Conservation (phyloP, 2,329 filamentous ascomycete species). For the Metarhizium rileyi region DNA sequence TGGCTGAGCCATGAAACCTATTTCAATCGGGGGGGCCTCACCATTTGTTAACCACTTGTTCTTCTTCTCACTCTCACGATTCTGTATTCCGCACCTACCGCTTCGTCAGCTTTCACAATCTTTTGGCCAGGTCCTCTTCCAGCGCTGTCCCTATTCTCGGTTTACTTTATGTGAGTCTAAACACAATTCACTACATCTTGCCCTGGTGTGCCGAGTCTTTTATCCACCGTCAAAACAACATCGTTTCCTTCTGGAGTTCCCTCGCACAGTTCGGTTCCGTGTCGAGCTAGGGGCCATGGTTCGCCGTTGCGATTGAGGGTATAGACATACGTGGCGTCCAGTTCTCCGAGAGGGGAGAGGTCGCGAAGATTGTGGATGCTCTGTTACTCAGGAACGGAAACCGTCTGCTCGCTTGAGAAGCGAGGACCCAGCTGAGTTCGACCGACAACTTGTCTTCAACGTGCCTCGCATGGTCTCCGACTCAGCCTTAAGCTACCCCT, state of each 20-base stretch:
- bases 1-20: constrained; percentile 2
- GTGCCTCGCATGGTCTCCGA: not conserved
- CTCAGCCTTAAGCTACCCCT: not conserved
- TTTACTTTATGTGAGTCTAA: not conserved
- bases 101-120: constrained; percentile 1
- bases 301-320: not conserved
- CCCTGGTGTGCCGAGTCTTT: not conserved
- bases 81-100: not conserved
- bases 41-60: not conserved
- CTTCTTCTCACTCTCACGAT: not conserved
- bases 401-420: no score
- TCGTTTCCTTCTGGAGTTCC: not conserved
- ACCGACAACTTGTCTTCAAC: no score
- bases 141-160: not conserved
- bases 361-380: not conserved
- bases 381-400: not conserved
- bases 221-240: not conserved
- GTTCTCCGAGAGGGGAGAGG: no score
- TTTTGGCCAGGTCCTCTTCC: not conserved
- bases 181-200: not conserved
- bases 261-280: not conserved
- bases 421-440: no score
- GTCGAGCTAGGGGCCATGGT: not conserved
- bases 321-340: not conserved
- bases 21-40: constrained; percentile 4